Percentiles rank a stretch among this genome's conserved stretches.
phyloP scores from a whole-genome alignment of 257 asterid species.

The Haberlea rhodopensis region DNA sequence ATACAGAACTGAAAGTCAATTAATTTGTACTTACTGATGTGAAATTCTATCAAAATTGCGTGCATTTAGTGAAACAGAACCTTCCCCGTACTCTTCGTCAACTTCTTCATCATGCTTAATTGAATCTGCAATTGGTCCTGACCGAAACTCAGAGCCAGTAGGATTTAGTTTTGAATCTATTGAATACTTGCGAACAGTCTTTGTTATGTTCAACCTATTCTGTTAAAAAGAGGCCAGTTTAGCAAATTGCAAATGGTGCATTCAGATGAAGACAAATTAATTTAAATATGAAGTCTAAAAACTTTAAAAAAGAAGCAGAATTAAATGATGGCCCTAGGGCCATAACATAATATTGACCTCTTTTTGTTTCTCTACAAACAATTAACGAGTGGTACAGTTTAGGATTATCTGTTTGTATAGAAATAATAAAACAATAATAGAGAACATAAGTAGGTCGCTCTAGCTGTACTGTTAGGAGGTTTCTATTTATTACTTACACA shows the following conservation, averaged over 20 bases:
- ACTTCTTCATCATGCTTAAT: slow-evolving; percentile 76
- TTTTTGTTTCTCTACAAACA: neutral
- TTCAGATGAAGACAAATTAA: neutral
- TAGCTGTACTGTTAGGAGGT: neutral
- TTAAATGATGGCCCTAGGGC: neutral
- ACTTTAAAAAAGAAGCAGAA: neutral
- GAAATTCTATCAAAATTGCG: slow-evolving; percentile 74
- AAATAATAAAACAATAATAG: neutral
- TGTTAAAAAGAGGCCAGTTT: slow-evolving; percentile 39
- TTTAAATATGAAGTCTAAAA: neutral
- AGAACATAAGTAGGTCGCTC: neutral
- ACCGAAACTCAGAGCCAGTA: slow-evolving; percentile 72
- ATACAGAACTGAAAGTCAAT: slow-evolving; percentile 17
- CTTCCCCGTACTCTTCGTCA: slow-evolving; percentile 83
- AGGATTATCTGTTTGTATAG: neutral
- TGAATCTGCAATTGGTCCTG: slow-evolving; percentile 49
- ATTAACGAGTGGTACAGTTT: neutral
- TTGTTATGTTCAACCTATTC: slow-evolving; percentile 94
- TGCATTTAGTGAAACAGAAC: slow-evolving; percentile 62
- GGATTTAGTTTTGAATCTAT: slow-evolving; percentile 74
- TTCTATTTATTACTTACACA: neutral
- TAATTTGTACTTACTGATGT: slow-evolving; percentile 61
- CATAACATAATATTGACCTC: neutral
- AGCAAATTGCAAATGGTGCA: too few relatives aligned
- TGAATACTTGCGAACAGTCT: slow-evolving; percentile 79